Evolutionary conservation across 2,329 filamentous ascomycete genomes (phyloP), one percentile per base, ranked within the genome.

Genomic region (Penicillium sp.): DNA sequence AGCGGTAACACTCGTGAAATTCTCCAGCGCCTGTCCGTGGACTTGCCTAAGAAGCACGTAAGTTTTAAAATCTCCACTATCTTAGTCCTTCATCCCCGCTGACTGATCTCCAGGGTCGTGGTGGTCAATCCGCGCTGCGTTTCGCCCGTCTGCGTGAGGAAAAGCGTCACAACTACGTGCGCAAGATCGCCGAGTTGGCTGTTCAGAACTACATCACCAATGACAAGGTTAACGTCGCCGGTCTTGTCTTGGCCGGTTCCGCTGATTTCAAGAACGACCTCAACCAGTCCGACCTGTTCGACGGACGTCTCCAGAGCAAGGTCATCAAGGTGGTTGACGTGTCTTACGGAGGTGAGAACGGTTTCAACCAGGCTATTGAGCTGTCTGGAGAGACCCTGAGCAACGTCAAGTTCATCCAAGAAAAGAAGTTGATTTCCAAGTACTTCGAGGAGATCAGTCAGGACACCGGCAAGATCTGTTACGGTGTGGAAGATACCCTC

Each of bases 311-410:
- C 55, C 87, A 91, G 69, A 81, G 87, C 75, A 99, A 99, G 84
- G 95, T 99, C 72, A 98, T 99, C 85, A 99, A 99, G 81, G 91
- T 99, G 45, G 96, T 99, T 35, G 95, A 99, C 76, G 96, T 99
- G 45, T 98, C 93, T 14, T 99, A 99, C 72, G 95, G 95, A 76
- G 95, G 95, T 68, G 96, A 99, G 81, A 98, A 98, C 82, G 95
- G 95, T 47, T 99, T 99, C 85, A 99, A 99, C 82, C 96, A 99
- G 81, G 95, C 95, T 59, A 99, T 99, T 64, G 95, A 99, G 75
- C 79, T 99, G 70, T 89, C 95, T 26, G 86, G 92, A 8, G 96
- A 99, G 83, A 99, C 95, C 8, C 85, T 99, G 48, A 91, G 93
- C 78, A 99, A 98, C 75, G 95, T 99, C 85, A 99, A 99, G 81